phyloP scores from a whole-genome alignment of 2,329 filamentous ascomycete species.

The Macrophomina tecta region DNA sequence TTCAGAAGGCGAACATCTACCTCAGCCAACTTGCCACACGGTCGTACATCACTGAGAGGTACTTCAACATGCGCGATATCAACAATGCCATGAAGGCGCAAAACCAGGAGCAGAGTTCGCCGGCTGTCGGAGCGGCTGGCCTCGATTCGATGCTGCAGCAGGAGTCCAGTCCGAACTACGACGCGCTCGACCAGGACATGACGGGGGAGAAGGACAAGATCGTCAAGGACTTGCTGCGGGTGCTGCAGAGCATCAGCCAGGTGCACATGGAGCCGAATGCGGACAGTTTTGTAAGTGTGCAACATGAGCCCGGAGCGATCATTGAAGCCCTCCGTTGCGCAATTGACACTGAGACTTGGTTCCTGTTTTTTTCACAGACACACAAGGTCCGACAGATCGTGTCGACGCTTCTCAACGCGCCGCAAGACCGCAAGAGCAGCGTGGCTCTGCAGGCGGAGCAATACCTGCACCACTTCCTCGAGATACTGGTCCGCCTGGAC shows the following conservation, averaged over 20 bases:
- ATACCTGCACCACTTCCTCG: constrained; percentile 73
- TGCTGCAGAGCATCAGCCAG: constrained; percentile 79
- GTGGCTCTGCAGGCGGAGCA: constrained; percentile 68
- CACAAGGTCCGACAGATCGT: constrained; percentile 86
- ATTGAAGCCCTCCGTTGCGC: constrained; percentile 5
- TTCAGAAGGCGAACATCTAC: constrained; percentile 91
- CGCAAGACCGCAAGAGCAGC: constrained; percentile 59
- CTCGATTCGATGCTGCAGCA: constrained; percentile 42
- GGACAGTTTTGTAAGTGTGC: constrained; percentile 64
- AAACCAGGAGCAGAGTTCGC: constrained; percentile 47
- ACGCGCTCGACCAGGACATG: constrained; percentile 68
- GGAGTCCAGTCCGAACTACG: constrained; percentile 38
- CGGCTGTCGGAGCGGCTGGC: constrained; percentile 44
- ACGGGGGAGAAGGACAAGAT: constrained; percentile 79
- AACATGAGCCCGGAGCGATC: constrained; percentile 1
- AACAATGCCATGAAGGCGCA: constrained; percentile 55
- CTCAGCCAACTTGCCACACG: constrained; percentile 80
- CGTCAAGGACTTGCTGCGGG: constrained; percentile 76
- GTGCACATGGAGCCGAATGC: constrained; percentile 81
- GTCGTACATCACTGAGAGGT: constrained; percentile 85
- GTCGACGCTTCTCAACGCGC: constrained; percentile 74
- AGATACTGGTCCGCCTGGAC: constrained; percentile 65
- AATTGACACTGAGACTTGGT: constrained; percentile 25
- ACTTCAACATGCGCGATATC: constrained; percentile 76
- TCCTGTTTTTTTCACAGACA: constrained; percentile 55